These are phyloP conservation scores for Barnettozyma botsteinii DNA, from an alignment of 805 yeast species.

Conservation along the genomic window DNA sequence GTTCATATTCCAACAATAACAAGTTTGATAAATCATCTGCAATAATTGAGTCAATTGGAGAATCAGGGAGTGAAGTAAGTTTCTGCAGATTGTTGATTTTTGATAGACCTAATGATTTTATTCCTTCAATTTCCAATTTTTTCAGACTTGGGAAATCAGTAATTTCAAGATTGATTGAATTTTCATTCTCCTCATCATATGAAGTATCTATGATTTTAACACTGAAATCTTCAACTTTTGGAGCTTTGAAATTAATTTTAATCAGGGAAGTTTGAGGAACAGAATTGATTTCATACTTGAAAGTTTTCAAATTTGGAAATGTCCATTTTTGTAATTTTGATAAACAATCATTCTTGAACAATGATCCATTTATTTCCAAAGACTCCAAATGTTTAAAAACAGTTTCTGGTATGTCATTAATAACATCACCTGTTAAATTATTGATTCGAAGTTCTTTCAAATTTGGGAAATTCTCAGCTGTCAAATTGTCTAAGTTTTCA, in stretches of 20 bases:
- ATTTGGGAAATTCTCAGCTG: background rate
- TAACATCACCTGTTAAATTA: background rate
- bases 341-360: conserved; percentile 1
- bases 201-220: background rate
- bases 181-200: background rate
- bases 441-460: conserved; percentile 1
- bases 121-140: conserved; percentile 3
- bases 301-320: conserved; percentile 1
- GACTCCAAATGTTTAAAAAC: conserved; percentile 1
- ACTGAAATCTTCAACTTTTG: background rate
- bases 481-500: background rate
- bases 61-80: conserved; percentile 3
- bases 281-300: conserved; percentile 1
- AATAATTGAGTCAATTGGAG: background rate
- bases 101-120: background rate
- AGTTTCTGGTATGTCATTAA: background rate
- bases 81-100: background rate
- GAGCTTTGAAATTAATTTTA: conserved; percentile 1
- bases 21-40: conserved; percentile 6
- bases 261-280: background rate
- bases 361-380: conserved; percentile 1
- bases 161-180: background rate
- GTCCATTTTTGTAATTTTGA: background rate
- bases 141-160: background rate
- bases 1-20: conserved; percentile 1